A percentile compares a stretch with the other conserved stretches of the same genome.
These are phyloP conservation scores for Argentina anserina DNA, from an alignment of 306 rosid genomes.

Conservation along the genomic window DNA sequence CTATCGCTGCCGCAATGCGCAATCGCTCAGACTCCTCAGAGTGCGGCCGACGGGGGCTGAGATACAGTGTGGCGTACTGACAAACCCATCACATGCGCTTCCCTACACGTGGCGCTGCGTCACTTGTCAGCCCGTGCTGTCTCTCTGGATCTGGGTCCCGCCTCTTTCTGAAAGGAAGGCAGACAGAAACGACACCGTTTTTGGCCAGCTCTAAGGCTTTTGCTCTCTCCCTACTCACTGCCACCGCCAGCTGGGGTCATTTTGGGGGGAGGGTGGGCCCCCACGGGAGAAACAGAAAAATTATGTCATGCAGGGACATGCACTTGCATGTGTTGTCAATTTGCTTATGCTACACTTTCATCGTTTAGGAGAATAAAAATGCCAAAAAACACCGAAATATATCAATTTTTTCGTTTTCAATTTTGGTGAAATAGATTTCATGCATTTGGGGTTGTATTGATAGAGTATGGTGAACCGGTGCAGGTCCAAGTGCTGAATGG, in stretches of 20 bases:
- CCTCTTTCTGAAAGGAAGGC: neutral
- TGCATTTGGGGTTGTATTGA: neutral
- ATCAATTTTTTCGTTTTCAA: neutral
- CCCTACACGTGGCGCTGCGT: conserved; percentile 32
- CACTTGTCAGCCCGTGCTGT: neutral
- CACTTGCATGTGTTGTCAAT: neutral
- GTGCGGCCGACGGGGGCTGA: neutral
- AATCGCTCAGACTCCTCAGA: neutral
- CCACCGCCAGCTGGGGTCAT: conserved; percentile 9
- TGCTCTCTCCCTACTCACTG: neutral
- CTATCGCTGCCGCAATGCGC: neutral
- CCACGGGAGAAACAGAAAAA: neutral
- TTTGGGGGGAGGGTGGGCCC: conserved; percentile 19
- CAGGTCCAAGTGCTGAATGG: no score
- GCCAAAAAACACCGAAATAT: neutral
- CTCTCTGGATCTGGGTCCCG: neutral
- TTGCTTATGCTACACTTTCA: neutral
- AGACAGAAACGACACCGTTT: conserved; percentile 17
- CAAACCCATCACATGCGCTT: conserved; percentile 44
- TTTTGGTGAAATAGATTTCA: neutral
- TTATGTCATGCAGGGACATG: conserved; percentile 25
- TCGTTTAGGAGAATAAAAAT: neutral
- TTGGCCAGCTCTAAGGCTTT: conserved; percentile 7
- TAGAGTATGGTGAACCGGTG: neutral
- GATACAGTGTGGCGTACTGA: conserved; percentile 4